Evolutionary conservation across 2,329 filamentous ascomycete species (phyloP).

Genomic region (Elsinoe arachidis): DNA sequence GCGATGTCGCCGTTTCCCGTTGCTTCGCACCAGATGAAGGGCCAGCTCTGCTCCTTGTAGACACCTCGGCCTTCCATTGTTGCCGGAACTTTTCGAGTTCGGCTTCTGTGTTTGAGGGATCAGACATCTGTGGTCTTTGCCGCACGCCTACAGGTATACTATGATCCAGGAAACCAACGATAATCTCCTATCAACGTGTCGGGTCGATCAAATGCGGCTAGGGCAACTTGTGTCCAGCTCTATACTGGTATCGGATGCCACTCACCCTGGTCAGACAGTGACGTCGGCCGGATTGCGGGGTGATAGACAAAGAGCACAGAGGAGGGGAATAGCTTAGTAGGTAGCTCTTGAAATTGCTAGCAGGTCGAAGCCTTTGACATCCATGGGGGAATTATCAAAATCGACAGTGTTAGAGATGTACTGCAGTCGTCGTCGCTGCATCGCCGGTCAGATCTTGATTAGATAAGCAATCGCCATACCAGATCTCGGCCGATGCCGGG

Average conservation of each 20-base stretch:
- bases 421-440: background rate
- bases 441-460: background rate
- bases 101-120: slow-evolving; percentile 34
- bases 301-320: background rate
- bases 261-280: background rate
- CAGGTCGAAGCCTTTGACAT: too few relatives aligned
- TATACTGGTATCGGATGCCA: background rate
- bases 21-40: background rate
- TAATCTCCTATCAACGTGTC: too few relatives aligned
- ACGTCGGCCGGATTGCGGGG: background rate
- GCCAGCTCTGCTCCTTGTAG: slow-evolving; percentile 37
- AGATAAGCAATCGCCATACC: background rate
- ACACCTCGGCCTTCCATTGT: slow-evolving; percentile 78
- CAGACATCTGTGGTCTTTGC: background rate
- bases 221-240: background rate
- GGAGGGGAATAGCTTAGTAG: background rate
- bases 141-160: too few relatives aligned
- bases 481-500: slow-evolving; percentile 12
- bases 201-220: too few relatives aligned
- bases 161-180: too few relatives aligned
- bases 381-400: too few relatives aligned
- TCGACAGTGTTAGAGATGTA: too few relatives aligned
- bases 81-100: slow-evolving; percentile 81
- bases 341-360: too few relatives aligned
- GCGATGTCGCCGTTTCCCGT: background rate